Evolutionary conservation across 2,329 filamentous ascomycete species (phyloP), one percentile per base, ranked within the genome.

Genomic region (Epichloe elymi): DNA sequence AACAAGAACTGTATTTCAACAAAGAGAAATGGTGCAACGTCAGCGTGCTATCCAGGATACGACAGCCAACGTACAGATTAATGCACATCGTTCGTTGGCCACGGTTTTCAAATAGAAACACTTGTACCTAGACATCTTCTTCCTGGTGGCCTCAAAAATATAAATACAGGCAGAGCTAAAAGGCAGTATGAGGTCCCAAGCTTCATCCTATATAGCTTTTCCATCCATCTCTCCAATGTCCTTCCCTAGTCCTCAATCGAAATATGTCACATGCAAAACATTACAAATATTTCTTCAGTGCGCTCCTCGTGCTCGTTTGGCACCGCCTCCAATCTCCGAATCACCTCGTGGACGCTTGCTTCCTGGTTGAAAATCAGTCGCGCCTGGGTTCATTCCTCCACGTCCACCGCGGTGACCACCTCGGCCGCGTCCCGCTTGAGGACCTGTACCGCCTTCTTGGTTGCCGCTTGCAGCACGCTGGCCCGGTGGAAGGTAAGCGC

Each of bases 321-420:
- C 68, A 19, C 70, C 70, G 17, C 63, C 69, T 3, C 67, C 68
- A 20, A 56, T 63, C 48, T 72, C 70, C 0, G 66, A 68, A 50
- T 82, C 78, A 46, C 79, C 76, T 49, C 78, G 69, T 14, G 75
- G 71, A 30, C 78, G 70, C 65, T 82, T 81, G 56, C 71, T 76
- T 4, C 78, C 76, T 8, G 75, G 73, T 41, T 79, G 77, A 57
- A 79, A 75, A 51, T 82, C 80, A 46, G 72, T 67, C 10, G 74
- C 78, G 12, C 65, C 66, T 1, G 74, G 71, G 56, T 77, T 81
- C 57, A 81, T 58, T 11, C 53, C 67, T 11, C 65, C 65, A 20
- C 74, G 68, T 35, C 70, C 66, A 23, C 69, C 68, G 40, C 69
- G 58, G 15, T 57, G 60, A 44, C 67, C 71, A 43, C 75, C 68